These are phyloP conservation scores for Penicillium sp. DNA, from an alignment of 2,329 filamentous ascomycete genomes.

Conservation along the genomic window DNA sequence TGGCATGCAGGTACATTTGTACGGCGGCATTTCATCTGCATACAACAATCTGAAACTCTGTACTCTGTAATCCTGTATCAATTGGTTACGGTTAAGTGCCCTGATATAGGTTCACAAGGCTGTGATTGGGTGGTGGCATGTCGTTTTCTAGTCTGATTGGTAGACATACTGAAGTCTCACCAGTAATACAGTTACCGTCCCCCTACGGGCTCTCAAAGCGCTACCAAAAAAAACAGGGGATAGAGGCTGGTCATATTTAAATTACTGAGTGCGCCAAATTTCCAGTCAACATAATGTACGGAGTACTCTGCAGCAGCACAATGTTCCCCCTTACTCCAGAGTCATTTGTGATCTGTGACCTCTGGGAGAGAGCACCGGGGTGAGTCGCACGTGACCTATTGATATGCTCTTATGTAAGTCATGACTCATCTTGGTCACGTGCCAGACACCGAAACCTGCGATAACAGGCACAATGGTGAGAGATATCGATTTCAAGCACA, in stretches of 20 bases:
- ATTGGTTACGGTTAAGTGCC: not conserved
- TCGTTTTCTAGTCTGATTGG: not conserved
- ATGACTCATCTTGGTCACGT: slow-evolving; percentile 23
- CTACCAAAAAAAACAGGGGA: not conserved
- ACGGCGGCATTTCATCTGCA: not conserved
- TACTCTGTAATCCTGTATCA: not conserved
- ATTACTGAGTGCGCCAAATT: no score
- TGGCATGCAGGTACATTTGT: not conserved
- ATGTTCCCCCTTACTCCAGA: no score
- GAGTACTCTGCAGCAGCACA: no score
- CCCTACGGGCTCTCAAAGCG: not conserved
- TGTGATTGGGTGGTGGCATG: not conserved
- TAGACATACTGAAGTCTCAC: not conserved
- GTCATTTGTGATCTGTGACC: no score
- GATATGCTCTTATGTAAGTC: not conserved
- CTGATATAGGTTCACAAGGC: not conserved
- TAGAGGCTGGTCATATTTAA: not conserved
- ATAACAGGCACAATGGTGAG: slow-evolving; percentile 18
- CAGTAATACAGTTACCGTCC: not conserved
- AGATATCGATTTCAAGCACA: slow-evolving; percentile 22
- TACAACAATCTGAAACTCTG: not conserved
- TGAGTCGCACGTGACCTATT: no score
- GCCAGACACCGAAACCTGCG: slow-evolving; percentile 16
- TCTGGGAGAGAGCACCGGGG: no score
- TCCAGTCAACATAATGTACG: no score